Evolutionary conservation across 345 rosid genomes (phyloP), one percentile per base, ranked within the genome.

Genomic region (Salix suchowensis): DNA sequence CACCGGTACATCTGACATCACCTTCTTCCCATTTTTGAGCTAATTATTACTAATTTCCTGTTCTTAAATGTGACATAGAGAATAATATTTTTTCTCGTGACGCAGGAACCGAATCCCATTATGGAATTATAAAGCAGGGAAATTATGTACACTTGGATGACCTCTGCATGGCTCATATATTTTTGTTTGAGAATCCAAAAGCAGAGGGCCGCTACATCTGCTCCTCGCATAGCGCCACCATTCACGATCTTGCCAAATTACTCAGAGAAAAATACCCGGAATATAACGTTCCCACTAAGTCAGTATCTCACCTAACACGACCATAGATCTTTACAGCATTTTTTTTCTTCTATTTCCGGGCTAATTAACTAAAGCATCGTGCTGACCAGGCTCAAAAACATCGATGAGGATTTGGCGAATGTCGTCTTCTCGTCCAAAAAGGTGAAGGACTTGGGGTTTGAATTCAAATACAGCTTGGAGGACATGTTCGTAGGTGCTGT

Each of bases 141-240:
- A 91, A 96, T 23, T 96, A 81, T 60, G 93, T 94, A 54, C 98
- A 96, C 72, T 80, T 94, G 80, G 98, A 94, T 72, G 99, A 96
- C 75, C 89, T 93, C n/a, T 91, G 97, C 86, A 87, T 75, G 48
- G 77, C 95, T 34, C 99, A 96, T 74, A 89, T 93, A 67, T 92
- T 81, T 83, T 70, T 92, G 79, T 93, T 65, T 61, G 95, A 96
- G 85, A 61, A 91, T 71, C 91, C 88, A 6, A 67, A 76, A 26
- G 94, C 98, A 2, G 81, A 90, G 73, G 99, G 99, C 42, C 91
- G 98, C 7, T 96, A 93, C 81, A 78, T 96, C 52, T 91, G 98
- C 81, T 89, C 89, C 68, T 86, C 96, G 11, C 84, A 92, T 32
- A 84, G 81, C 19, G 96, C 91, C 7, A 85, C 83, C 65, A 90